A percentile compares a stretch with the other conserved stretches of the same genome.
phyloP scores from a whole-genome alignment of 768 basidiomycete species.

The Chalciporus piperatus region DNA sequence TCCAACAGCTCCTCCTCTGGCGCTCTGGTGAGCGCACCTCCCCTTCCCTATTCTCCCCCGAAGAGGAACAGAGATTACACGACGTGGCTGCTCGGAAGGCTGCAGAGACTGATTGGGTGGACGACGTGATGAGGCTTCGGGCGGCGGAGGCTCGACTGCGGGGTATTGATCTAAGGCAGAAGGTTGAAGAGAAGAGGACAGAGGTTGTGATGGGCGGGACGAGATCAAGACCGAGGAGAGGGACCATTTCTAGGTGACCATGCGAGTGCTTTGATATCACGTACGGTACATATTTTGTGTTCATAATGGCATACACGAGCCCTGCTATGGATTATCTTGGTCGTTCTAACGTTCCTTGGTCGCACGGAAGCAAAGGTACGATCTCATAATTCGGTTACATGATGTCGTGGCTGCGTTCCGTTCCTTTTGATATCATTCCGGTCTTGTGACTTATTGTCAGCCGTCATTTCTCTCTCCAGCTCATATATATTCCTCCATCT shows the following conservation, averaged over 20 bases:
- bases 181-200: conserved; percentile 20
- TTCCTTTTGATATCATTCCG: neutral
- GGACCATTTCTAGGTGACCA: conserved; percentile 18
- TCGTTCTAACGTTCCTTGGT: neutral
- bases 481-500: too few species aligned
- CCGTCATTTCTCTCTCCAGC: neutral
- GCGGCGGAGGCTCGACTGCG: conserved; percentile 40
- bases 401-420: neutral
- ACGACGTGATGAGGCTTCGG: conserved; percentile 49
- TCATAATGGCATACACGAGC: neutral
- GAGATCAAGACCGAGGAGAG: conserved; percentile 27
- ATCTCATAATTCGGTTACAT: neutral
- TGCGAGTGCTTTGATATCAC: conserved; percentile 11
- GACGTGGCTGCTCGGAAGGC: conserved; percentile 45
- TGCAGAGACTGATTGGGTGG: conserved; percentile 66
- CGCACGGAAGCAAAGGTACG: too few species aligned
- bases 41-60: conserved; percentile 43
- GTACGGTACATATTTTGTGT: neutral
- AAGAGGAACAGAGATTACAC: conserved; percentile 58
- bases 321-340: neutral
- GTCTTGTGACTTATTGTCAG: neutral
- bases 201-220: conserved; percentile 23
- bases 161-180: conserved; percentile 28
- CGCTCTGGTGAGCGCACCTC: conserved; percentile 57
- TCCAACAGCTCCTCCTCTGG: conserved; percentile 75